Base-by-base conservation (phyloP, 2,329 filamentous ascomycete species). In the Penicillium sp. region DNA sequence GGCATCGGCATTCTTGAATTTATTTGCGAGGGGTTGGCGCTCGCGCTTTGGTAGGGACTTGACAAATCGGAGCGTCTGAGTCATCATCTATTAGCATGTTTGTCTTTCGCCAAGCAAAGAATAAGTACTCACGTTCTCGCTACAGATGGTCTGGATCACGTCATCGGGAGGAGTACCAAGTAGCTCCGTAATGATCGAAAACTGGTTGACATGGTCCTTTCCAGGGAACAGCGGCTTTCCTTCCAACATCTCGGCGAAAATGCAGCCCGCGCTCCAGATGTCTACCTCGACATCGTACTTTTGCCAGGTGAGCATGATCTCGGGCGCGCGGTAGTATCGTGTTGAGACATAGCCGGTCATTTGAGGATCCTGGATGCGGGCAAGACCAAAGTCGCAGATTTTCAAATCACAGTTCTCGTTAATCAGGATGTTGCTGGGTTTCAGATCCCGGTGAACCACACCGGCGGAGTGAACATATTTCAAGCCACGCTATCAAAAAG, bases 241-340 rank as follows among this genome's bases (percentile, higher is more conserved):
- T 79, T 97, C 93, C 59, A 99, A 84, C 94, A 99, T 99, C 80
- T 99, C 94, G 42, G 94, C 94, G 69, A 99, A 97, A 74, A 99
- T 99, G 79, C 94, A 99, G 60, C 94, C 94, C 19, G 93, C 93
- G 75, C 94, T 97, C 94, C 94, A 99, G 74, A 99, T 96, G 75
- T 99, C 94, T 58, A 99, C 94, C 80, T 97, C 94, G 48, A 97
- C 88, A 68, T 99, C 94, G 79, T 99, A 99, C 81, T 99, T 99
- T 82, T 99, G 94, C 94, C 94, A 99, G 64, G 94, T 97, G 74
- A 99, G 91, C 94, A 99, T 99, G 74, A 99, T 99, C 78, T 99
- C 94, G 19, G 94, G 94, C 9, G 94, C 94, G 71, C 94, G 88
- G 83, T 99, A 99, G 83, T 99, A 99, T 82, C 94, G 85, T 61